A percentile compares a stretch with the other conserved stretches of the same genome.
Evolutionary conservation across 2,329 filamentous ascomycete genomes (phyloP).

Genomic region (Colletotrichum sp.): DNA sequence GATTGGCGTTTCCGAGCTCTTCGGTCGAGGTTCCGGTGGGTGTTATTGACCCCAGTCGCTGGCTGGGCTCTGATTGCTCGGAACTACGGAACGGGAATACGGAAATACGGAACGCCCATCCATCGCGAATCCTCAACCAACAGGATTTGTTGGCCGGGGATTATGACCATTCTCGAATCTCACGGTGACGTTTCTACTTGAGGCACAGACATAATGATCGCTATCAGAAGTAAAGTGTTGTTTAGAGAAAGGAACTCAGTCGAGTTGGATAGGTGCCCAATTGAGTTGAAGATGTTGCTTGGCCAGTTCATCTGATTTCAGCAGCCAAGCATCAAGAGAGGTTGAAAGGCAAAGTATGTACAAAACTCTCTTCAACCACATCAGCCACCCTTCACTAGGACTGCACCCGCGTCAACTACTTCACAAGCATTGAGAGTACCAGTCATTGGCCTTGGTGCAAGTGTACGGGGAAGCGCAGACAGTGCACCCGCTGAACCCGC

Average conservation of each 20-base stretch:
- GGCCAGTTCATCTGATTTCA: not conserved
- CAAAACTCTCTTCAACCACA: not conserved
- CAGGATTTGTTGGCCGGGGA: not conserved
- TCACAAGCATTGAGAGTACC: constrained; percentile 24
- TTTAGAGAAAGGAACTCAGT: not conserved
- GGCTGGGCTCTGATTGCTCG: not conserved
- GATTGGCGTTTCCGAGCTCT: not conserved
- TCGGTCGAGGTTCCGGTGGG: not conserved
- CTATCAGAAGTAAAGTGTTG: not conserved
- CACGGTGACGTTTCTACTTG: not conserved
- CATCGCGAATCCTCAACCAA: not conserved
- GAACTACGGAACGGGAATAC: not conserved
- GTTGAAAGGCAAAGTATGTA: not conserved
- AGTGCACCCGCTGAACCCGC: constrained; percentile 19
- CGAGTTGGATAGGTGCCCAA: not conserved
- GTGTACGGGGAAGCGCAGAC: constrained; percentile 17
- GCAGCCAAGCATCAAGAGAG: not conserved
- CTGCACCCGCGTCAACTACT: not conserved
- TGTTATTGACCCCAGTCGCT: not conserved
- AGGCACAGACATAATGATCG: not conserved
- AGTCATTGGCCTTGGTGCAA: constrained; percentile 16
- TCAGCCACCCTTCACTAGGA: accelerated
- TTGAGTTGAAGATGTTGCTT: not conserved
- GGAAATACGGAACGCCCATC: not conserved
- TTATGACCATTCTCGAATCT: not conserved